Evolutionary conservation across 345 rosid species (phyloP).

Genomic region (Erodium maritimum): DNA sequence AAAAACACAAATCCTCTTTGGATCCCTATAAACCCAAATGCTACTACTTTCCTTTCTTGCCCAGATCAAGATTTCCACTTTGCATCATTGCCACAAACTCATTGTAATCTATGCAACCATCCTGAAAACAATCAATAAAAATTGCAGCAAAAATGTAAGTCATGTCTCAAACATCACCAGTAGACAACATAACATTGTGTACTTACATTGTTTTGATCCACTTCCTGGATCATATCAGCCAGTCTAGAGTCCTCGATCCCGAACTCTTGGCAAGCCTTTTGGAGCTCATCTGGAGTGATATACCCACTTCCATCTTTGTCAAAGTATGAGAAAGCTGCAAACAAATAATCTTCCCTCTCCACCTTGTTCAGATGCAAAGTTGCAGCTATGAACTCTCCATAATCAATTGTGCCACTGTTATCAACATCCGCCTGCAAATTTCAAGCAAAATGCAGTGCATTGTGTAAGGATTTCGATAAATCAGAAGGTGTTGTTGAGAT

Average conservation of each 20-base stretch:
- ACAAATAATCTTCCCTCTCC: conserved; percentile 44
- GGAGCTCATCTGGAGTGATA: conserved; percentile 58
- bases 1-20: background rate
- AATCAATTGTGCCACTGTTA: conserved; percentile 61
- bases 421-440: conserved; percentile 57
- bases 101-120: conserved; percentile 24
- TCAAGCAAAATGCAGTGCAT: background rate
- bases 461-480: background rate
- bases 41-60: background rate
- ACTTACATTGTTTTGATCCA: conserved; percentile 71
- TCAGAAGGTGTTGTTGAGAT: background rate
- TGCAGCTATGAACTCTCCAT: conserved; percentile 62
- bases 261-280: conserved; percentile 54
- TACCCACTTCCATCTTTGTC: conserved; percentile 67
- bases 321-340: conserved; percentile 55
- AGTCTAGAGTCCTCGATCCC: conserved; percentile 37
- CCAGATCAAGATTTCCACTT: background rate
- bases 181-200: no score
- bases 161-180: background rate
- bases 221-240: conserved; percentile 48
- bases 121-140: conserved; percentile 9
- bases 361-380: conserved; percentile 52
- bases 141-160: no score
- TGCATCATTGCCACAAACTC: conserved; percentile 29
- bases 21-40: no score